These are phyloP conservation scores for Ustilago curta DNA, from an alignment of 1,284 basidiomycete species.

Conservation along the genomic window DNA sequence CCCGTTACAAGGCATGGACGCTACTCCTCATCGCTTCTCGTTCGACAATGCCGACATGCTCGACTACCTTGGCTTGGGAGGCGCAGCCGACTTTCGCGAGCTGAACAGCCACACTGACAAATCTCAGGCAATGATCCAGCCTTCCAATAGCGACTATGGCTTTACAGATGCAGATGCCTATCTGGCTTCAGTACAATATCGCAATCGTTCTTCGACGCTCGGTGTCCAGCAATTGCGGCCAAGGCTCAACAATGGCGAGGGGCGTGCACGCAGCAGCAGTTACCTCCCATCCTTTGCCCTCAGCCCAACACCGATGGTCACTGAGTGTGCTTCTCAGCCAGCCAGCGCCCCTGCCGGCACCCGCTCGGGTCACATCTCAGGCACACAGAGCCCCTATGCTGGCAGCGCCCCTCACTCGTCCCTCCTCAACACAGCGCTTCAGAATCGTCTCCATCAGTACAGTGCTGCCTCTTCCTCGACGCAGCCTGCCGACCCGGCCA, in stretches of 20 bases:
- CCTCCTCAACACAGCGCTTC: slow-evolving; percentile 39
- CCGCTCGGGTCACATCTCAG: slow-evolving; percentile 23
- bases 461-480: slow-evolving; percentile 13
- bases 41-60: slow-evolving; percentile 50
- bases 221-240: slow-evolving; percentile 38
- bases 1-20: slow-evolving; percentile 10
- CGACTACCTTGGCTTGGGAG: slow-evolving; percentile 60
- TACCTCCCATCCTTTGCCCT: slow-evolving; percentile 41
- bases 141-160: slow-evolving; percentile 11
- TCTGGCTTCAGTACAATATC: slow-evolving; percentile 22
- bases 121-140: background rate
- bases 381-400: slow-evolving; percentile 32
- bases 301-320: slow-evolving; percentile 4
- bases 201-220: slow-evolving; percentile 43
- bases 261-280: slow-evolving; percentile 50
- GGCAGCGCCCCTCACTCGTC: slow-evolving; percentile 34
- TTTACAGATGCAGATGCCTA: slow-evolving; percentile 20
- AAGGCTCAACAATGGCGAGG: slow-evolving; percentile 25
- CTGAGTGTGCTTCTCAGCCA: slow-evolving; percentile 16
- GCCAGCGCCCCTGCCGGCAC: slow-evolving; percentile 7
- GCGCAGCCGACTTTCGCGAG: slow-evolving; percentile 7
- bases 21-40: slow-evolving; percentile 23
- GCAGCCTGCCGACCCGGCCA: slow-evolving; percentile 5
- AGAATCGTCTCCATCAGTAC: slow-evolving; percentile 41
- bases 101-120: background rate